Conservation (phyloP, 2,329 filamentous ascomycete species). For the Dactylellina parvicollis region DNA sequence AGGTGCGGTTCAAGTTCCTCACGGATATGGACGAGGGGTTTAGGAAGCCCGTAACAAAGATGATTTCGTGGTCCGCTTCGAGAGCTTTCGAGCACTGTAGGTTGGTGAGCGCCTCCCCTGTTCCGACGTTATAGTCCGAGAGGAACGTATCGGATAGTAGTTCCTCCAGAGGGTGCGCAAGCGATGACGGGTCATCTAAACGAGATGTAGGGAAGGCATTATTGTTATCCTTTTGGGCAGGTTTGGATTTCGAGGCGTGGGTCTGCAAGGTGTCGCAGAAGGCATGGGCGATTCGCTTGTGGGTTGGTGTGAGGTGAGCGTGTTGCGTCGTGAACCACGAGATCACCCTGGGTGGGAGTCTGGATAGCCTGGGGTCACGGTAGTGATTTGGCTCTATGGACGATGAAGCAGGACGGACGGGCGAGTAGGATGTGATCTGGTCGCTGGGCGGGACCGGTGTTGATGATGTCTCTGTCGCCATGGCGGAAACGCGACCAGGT, state of each 20-base stretch:
- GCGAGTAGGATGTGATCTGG: constrained; percentile 13
- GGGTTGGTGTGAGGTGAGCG: constrained; percentile 15
- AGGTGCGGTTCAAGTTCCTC: constrained; percentile 66
- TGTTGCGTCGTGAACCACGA: constrained; percentile 32
- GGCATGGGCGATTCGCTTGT: constrained; percentile 43
- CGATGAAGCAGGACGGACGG: background rate
- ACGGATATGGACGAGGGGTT: constrained; percentile 71
- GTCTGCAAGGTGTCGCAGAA: constrained; percentile 35
- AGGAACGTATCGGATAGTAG: constrained; percentile 28
- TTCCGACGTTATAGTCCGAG: constrained; percentile 60
- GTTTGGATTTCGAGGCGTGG: constrained; percentile 11
- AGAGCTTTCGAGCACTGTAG: constrained; percentile 71
- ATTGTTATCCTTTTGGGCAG: background rate
- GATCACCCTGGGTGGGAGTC: constrained; percentile 13
- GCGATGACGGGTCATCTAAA: constrained; percentile 24
- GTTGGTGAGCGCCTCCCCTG: constrained; percentile 68
- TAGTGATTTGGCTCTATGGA: constrained; percentile 1
- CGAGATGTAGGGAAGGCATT: background rate
- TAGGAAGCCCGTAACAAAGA: constrained; percentile 87
- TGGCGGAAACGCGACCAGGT: background rate
- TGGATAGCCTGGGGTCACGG: constrained; percentile 8
- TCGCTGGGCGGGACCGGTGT: constrained; percentile 12
- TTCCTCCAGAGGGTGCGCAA: constrained; percentile 24
- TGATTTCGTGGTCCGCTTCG: constrained; percentile 71
- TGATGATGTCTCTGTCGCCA: constrained; percentile 20